These are phyloP conservation scores for Xylaria acuta DNA, from an alignment of 495 filamentous ascomycete genomes.

Conservation along the genomic window DNA sequence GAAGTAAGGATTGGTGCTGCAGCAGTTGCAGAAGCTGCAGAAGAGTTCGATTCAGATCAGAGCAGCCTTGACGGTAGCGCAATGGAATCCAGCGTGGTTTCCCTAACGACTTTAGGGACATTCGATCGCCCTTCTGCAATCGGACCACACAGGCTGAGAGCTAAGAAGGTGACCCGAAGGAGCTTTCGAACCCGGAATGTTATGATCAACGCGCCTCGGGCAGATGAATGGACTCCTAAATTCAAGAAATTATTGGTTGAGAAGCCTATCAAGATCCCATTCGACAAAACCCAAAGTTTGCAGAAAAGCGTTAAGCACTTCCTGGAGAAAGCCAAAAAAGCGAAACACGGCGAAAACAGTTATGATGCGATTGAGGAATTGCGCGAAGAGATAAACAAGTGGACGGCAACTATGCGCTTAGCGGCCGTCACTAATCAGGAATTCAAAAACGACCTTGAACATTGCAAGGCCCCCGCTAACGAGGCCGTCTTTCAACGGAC, in stretches of 20 bases:
- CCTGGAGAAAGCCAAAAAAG: not conserved
- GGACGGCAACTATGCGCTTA: not conserved
- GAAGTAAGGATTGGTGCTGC: not conserved
- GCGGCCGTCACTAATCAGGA: conserved; percentile 6
- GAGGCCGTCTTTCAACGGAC: conserved; percentile 1
- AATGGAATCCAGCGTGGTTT: not conserved
- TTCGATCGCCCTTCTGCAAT: not conserved
- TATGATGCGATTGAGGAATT: not conserved
- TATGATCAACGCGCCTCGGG: not conserved
- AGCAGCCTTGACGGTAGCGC: not conserved
- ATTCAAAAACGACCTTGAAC: not conserved
- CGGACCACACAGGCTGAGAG: not conserved
- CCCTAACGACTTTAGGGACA: not conserved
- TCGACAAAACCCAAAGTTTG: not conserved
- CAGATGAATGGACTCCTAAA: not conserved
- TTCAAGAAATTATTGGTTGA: not conserved
- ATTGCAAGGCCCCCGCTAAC: not conserved
- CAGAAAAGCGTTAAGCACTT: not conserved
- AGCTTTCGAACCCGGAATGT: not conserved
- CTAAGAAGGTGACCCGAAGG: not conserved
- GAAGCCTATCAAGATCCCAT: not conserved
- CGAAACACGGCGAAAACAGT: not conserved
- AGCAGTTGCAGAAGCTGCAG: too few species aligned
- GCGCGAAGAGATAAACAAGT: not conserved
- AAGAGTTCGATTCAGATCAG: not conserved